Evolutionary conservation across 208 protist genomes (phyloP).

Genomic region (Crithidia mellificae): DNA sequence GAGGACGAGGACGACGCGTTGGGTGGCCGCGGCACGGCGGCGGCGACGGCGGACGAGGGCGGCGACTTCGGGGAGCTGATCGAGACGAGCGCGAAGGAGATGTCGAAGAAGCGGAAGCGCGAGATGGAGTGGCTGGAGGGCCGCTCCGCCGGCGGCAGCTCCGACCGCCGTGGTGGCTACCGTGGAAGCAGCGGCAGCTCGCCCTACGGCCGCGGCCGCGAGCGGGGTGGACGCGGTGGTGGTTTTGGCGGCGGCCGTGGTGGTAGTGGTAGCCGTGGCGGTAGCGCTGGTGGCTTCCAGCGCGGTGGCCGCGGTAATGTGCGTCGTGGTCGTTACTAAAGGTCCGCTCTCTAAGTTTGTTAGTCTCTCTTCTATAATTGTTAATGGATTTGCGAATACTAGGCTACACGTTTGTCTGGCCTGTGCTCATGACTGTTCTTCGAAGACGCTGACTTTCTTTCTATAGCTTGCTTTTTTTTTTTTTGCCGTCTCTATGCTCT

Average conservation of each 20-base stretch:
- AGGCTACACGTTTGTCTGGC: too few species aligned
- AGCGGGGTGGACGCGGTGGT: constrained; percentile 9
- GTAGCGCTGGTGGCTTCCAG: constrained; percentile 16
- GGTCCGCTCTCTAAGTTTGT: not conserved
- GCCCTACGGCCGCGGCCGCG: constrained; percentile 31
- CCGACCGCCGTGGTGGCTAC: not conserved
- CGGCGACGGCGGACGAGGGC: constrained; percentile 53
- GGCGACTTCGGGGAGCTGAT: constrained; percentile 85
- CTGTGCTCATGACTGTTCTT: too few species aligned
- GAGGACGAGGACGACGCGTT: constrained; percentile 49
- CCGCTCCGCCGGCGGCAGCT: constrained; percentile 23
- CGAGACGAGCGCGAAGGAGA: constrained; percentile 54
- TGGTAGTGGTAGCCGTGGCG: not conserved
- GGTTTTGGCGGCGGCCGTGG: too few species aligned
- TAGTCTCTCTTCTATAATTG: not conserved
- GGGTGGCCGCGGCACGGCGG: constrained; percentile 26
- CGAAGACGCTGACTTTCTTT: too few species aligned
- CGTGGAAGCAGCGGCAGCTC: constrained; percentile 8
- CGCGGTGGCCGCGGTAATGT: constrained; percentile 23
- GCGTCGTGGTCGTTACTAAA: constrained; percentile 34
- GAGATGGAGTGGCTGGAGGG: constrained; percentile 75
- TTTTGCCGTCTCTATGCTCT: too few species aligned
- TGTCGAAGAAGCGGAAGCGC: constrained; percentile 71
- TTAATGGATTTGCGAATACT: too few species aligned
- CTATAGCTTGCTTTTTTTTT: too few species aligned